Conservation (phyloP, 306 rosid species). For the Cucurbita maxima region DNA sequence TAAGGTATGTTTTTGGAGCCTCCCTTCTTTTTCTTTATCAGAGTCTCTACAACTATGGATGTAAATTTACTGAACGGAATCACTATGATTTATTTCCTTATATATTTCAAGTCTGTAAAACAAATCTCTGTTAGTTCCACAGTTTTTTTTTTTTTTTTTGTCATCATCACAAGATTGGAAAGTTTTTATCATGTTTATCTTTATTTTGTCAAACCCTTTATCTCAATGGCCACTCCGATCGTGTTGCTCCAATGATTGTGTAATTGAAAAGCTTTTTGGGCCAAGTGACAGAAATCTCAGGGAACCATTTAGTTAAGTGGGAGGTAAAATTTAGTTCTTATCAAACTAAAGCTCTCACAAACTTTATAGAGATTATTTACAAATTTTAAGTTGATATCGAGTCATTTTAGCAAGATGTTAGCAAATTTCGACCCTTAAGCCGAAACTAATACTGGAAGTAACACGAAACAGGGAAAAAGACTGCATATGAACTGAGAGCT, state of each 20-base stretch:
- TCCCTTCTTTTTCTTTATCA: background rate
- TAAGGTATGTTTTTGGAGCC: slow-evolving; percentile 2
- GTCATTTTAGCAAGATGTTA: background rate
- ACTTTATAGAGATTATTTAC: too few species aligned
- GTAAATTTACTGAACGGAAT: background rate
- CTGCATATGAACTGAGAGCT: background rate
- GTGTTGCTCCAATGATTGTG: slow-evolving; percentile 4
- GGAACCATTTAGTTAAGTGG: background rate
- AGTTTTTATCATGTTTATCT: background rate
- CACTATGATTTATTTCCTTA: background rate
- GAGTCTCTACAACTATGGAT: background rate
- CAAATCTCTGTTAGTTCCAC: background rate
- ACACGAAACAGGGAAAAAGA: background rate
- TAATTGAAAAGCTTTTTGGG: background rate
- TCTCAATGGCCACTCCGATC: background rate
- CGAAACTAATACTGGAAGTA: background rate
- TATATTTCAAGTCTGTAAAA: background rate
- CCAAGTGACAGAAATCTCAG: background rate
- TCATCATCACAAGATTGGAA: background rate
- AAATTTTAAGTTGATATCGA: too few species aligned
- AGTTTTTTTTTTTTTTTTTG: background rate
- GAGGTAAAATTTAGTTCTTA: background rate
- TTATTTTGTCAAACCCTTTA: background rate
- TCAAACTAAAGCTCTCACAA: too few species aligned
- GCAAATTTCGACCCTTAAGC: background rate